Conservation (phyloP, 1,139 yeast species). For the Arxiozyma heterogenica region DNA sequence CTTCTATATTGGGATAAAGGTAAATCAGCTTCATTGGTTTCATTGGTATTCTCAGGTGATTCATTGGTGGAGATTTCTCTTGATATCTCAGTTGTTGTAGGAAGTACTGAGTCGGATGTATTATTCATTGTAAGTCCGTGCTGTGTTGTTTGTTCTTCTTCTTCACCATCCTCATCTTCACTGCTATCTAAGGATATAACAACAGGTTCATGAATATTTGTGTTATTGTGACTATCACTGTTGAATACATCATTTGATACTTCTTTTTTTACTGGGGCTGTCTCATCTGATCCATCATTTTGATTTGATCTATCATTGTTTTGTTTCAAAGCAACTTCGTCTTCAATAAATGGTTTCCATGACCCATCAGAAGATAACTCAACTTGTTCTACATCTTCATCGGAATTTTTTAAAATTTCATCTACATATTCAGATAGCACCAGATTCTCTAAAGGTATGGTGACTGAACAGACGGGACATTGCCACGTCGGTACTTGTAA, state of each 20-base stretch:
- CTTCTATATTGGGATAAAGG: slow-evolving; percentile 7
- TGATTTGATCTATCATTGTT: background rate
- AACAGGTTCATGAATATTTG: slow-evolving; percentile 11
- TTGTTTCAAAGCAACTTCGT: slow-evolving; percentile 3
- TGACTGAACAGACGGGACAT: slow-evolving; percentile 52
- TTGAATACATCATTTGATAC: background rate
- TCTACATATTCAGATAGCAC: slow-evolving; percentile 52
- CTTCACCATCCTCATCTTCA: slow-evolving; percentile 14
- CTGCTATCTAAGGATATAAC: slow-evolving; percentile 24
- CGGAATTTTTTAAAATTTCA: slow-evolving; percentile 38
- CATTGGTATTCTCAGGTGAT: background rate
- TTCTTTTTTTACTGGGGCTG: slow-evolving; percentile 12
- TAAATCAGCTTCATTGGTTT: slow-evolving; percentile 6
- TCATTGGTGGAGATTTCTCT: background rate
- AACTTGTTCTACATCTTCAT: slow-evolving; percentile 42
- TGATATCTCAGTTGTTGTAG: background rate
- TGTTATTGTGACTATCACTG: background rate
- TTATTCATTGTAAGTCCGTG: background rate
- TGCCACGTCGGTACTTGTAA: slow-evolving; percentile 50
- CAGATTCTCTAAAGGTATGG: slow-evolving; percentile 37
- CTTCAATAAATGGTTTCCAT: slow-evolving; percentile 38
- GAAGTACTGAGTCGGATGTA: background rate
- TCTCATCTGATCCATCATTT: background rate
- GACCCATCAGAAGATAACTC: slow-evolving; percentile 45
- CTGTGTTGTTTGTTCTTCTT: background rate